These are phyloP conservation scores for Beta macrorhiza DNA, from an alignment of 179 eudicot species.

Conservation along the genomic window DNA sequence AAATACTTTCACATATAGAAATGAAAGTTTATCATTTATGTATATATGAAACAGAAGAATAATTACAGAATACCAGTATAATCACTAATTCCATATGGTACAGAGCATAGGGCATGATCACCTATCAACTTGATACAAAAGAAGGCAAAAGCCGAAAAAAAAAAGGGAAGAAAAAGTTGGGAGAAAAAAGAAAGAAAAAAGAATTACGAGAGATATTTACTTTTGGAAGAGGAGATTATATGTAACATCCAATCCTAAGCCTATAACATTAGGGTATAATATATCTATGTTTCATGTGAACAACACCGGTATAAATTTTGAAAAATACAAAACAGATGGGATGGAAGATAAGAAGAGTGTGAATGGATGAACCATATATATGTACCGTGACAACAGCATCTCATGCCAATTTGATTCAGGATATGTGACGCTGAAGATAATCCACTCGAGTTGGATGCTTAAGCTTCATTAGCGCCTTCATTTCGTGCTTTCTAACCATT, in stretches of 20 bases:
- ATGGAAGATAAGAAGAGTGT: constrained; percentile 1
- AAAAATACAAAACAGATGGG: constrained; percentile 10
- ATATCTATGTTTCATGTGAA: constrained; percentile 22
- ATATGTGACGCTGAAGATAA: constrained; percentile 68
- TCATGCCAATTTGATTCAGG: constrained; percentile 23
- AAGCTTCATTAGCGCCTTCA: constrained; percentile 93
- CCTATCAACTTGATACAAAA: not conserved
- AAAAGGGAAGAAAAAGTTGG: not conserved
- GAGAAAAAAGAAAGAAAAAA: not conserved
- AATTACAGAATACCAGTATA: not conserved
- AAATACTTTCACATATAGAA: not conserved
- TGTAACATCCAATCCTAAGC: constrained; percentile 20
- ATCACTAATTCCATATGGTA: not conserved
- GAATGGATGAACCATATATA: constrained; percentile 16
- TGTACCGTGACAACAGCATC: constrained; percentile 21
- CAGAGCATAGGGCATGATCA: not conserved
- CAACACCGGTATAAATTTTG: constrained; percentile 1
- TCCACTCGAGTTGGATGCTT: constrained; percentile 89
- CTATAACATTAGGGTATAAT: constrained; percentile 19
- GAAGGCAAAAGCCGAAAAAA: not conserved
- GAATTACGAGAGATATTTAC: constrained; percentile 28
- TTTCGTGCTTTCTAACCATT: constrained; percentile 95
- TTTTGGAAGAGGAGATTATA: not conserved
- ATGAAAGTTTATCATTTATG: not conserved
- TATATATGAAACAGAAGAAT: too few relatives aligned